A percentile compares a stretch with the other conserved stretches of the same genome.
These are phyloP conservation scores for Lumnitzera racemosa DNA, from an alignment of 345 rosid species.

Conservation along the genomic window DNA sequence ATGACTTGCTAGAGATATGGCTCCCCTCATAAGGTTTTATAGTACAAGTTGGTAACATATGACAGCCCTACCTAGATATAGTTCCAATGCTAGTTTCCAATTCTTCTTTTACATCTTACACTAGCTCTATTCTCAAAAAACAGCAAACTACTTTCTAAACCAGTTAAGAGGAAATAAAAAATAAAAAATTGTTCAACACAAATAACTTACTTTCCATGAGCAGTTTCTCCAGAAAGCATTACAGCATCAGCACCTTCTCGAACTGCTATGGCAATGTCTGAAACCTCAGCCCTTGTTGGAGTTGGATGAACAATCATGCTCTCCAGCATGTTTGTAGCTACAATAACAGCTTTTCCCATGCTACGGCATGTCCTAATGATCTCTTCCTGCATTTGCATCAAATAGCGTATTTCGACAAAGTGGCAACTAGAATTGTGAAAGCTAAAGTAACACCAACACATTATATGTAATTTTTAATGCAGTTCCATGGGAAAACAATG, in stretches of 20 bases:
- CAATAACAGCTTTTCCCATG: conserved; percentile 99
- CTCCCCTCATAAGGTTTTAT: not conserved
- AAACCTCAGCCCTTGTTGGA: conserved; percentile 97
- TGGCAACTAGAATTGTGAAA: not conserved
- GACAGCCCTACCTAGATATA: not conserved
- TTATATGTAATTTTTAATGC: too few relatives aligned
- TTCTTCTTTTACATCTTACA: too few relatives aligned
- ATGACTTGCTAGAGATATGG: too few relatives aligned
- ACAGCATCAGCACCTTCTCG: conserved; percentile 97
- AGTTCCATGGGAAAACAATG: not conserved
- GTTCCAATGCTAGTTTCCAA: not conserved
- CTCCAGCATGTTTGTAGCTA: conserved; percentile 98
- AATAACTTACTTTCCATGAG: conserved; percentile 86
- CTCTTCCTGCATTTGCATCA: conserved; percentile 49
- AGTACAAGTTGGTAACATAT: not conserved
- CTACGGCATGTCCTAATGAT: conserved; percentile 88
- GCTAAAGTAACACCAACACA: too few relatives aligned
- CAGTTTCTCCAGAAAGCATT: conserved; percentile 99
- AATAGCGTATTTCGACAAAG: not conserved
- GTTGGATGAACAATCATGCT: conserved; percentile 99
- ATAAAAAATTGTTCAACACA: not conserved
- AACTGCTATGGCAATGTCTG: conserved; percentile 98
- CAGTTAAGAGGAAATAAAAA: too few relatives aligned
- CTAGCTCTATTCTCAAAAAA: too few relatives aligned
- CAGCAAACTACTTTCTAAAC: too few relatives aligned